Evolutionary conservation across 192 early-diverging fungal species (phyloP), one percentile per base, ranked within the genome.

Genomic region (Chytriomyces sp.): DNA sequence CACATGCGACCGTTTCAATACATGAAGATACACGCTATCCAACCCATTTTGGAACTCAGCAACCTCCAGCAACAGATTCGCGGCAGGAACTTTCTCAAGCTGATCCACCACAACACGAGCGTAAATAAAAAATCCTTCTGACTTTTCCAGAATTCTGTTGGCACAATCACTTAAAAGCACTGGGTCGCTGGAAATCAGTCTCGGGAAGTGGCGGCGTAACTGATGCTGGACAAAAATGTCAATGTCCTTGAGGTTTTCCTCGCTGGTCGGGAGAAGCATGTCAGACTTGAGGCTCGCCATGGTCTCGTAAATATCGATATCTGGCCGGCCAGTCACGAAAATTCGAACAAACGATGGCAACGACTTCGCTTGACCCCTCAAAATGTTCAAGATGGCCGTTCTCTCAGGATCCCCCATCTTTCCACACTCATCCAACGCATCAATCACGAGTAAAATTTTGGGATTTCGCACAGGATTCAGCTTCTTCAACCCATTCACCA

Each of bases 71-170:
- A 45, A 13, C 43, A 65, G 67, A 8, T 68, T 45, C 16, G 26
- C 13, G 45, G 35, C 8, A 72, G 28, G 8, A 23, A 49, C 20
- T 60, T 20, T 45, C 64, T 49, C 16, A 76, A 64, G 18, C 18
- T 75, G 44, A 24, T 70, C 66, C n/a, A 18, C 26, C 13, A 46
- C 59, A 44, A 50, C 6, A 23, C 50, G 13, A 50, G 63, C 75
- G n/a, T 63, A 76, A 48, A 80, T 64, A 67, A 80, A 80, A 1
- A 74, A 35, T 2, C 79, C 79, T 67, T 80, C 79, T 1, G 72
- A 79, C 35, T 70, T 80, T 10, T 43, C 45, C 7, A 65, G 8
- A 8, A 79, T 44, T 4, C 13, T 75, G 18, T 20, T n/a, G n/a
- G 20, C 28, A 18, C 7, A 70, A 5, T 26, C 20, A 13, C 45